Evolutionary conservation across 352 stramenopile species (phyloP), one percentile per base, ranked within the genome.

Genomic region (Globisporangium splendens): DNA sequence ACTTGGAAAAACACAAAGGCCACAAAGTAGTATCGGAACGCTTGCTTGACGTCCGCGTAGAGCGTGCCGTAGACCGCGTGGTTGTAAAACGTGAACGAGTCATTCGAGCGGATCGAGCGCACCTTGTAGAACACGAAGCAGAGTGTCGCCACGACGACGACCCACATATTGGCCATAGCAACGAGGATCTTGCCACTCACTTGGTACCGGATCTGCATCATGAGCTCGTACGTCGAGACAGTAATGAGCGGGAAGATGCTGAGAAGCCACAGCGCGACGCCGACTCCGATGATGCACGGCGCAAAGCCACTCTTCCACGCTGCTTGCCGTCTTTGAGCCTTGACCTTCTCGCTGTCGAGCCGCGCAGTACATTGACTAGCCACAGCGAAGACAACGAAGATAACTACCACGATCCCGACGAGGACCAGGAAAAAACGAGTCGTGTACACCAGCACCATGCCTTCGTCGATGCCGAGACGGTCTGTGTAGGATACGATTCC

Each of bases 401-500:
- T 31, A 8, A 71, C 50, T 22, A 75, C 28, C 14, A 92, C 21
- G 47, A 75, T 24, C 0, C 50, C 74, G 11, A 76, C 64, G 7
- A 78, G 61, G 1, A 66, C 59, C 12, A 88, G 54, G 52, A 92
- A 88, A 38, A 73, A 72, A 13, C 57, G 71, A 33, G 77, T 74
- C 2, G 68, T 66, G 8, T 54, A 71, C 57, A 70, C 58, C 1
- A 89, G 65, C 1, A 75, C 56, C 50, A 79, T 60, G 33, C 73
- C 69, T 60, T 91, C 80, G 2, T 75, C 61, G 20, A 91, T 73
- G 14, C 76, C 77, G 24, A 91, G 76, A 21, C 80, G 80, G 39
- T 89, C 80, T 3, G 80, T 70, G 43, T 86, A 91, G 12, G 80
- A 72, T 3, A 91, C 80, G 50, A 89, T 77, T n/a, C 80, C 80